Percentiles rank a stretch among this genome's conserved stretches.
Conservation (phyloP, 306 rosid species). For the Trifolium dubium region DNA sequence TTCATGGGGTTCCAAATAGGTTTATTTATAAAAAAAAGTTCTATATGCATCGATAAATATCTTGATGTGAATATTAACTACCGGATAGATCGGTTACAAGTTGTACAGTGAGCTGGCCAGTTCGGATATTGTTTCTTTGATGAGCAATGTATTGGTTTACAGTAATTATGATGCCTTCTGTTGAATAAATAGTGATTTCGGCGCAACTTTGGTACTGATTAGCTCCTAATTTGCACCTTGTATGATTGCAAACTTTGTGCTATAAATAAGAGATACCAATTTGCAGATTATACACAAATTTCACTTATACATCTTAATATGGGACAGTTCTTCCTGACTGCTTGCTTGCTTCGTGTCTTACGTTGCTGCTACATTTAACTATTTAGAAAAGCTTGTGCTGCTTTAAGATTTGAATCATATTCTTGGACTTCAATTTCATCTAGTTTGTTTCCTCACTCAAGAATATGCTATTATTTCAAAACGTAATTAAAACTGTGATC, state of each 20-base stretch:
- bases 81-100: slow-evolving; percentile 4
- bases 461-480: not conserved
- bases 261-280: not conserved
- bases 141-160: not conserved
- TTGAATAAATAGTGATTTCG: not conserved
- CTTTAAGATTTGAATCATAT: too few relatives aligned
- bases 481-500: not conserved
- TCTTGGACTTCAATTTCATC: not conserved
- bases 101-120: slow-evolving; percentile 24
- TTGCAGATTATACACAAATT: slow-evolving; percentile 5
- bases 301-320: not conserved
- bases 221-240: slow-evolving; percentile 19
- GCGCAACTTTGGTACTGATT: slow-evolving; percentile 13
- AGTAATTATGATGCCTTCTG: not conserved
- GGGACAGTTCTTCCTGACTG: not conserved
- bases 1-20: slow-evolving; percentile 1
- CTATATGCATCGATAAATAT: not conserved
- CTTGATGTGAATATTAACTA: not conserved
- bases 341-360: not conserved
- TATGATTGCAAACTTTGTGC: slow-evolving; percentile 4
- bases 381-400: too few relatives aligned
- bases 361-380: too few relatives aligned
- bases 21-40: not conserved
- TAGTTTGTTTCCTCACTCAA: not conserved
- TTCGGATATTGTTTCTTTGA: not conserved